Conservation (phyloP, 2,329 filamentous ascomycete genomes). For the Trichocomaceae sp. region DNA sequence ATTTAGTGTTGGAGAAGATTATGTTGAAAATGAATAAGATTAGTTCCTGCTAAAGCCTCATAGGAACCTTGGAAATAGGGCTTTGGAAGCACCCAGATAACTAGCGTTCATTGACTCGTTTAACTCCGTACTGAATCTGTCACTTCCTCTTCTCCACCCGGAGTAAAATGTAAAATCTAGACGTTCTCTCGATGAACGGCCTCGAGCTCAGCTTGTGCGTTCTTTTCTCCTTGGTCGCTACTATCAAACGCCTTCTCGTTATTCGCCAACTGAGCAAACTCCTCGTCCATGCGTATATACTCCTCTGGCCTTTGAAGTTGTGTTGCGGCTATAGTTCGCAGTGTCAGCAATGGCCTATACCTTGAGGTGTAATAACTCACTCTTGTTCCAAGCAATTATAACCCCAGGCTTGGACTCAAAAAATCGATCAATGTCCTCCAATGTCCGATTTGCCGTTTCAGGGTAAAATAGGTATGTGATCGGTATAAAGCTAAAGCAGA, state of each 20-base stretch:
- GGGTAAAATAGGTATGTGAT: conserved; percentile 22
- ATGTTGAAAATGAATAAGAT: neutral
- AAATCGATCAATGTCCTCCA: conserved; percentile 15
- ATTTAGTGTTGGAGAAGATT: too few relatives aligned
- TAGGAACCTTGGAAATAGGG: too few relatives aligned
- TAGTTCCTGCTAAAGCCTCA: neutral
- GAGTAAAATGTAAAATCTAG: too few relatives aligned
- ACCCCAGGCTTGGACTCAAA: conserved; percentile 18
- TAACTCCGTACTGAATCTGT: too few relatives aligned
- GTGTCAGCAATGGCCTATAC: neutral
- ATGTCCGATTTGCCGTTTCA: conserved; percentile 15
- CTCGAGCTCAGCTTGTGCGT: neutral
- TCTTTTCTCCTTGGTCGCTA: neutral
- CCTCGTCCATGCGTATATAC: conserved; percentile 17
- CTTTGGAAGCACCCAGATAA: too few relatives aligned
- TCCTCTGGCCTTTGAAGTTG: conserved; percentile 18
- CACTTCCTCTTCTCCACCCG: too few relatives aligned
- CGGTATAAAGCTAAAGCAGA: conserved; percentile 20
- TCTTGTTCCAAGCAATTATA: conserved; percentile 19
- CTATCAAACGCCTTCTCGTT: conserved; percentile 4
- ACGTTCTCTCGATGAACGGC: conserved; percentile 6
- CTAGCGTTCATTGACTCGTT: too few relatives aligned
- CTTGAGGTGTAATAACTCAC: conserved; percentile 13
- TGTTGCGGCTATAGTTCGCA: conserved; percentile 14
- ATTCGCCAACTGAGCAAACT: conserved; percentile 12